Conservation (phyloP, 345 rosid genomes). For the Streptanthus diversifolius region DNA sequence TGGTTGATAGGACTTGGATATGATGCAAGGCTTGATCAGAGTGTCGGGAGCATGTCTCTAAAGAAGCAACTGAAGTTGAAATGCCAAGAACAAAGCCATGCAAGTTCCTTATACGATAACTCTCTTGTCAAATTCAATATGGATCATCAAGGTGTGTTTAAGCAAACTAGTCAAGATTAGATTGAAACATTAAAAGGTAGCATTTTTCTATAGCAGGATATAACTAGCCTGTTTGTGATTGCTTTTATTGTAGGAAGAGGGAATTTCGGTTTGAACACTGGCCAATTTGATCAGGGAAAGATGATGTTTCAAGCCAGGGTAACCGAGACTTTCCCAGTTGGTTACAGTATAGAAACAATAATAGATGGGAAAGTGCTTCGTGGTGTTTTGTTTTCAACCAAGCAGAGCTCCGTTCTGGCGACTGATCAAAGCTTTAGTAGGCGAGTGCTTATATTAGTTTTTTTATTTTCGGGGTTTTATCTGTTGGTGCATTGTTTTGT, state of each 20-base stretch:
- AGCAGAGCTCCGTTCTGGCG: slow-evolving; percentile 37
- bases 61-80: slow-evolving; percentile 90
- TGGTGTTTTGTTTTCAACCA: slow-evolving; percentile 77
- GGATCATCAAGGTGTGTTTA: slow-evolving; percentile 43
- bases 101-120: slow-evolving; percentile 44
- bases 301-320: slow-evolving; percentile 77
- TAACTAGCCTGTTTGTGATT: slow-evolving; percentile 6
- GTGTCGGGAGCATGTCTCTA: slow-evolving; percentile 66
- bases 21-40: slow-evolving; percentile 48
- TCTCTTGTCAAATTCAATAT: slow-evolving; percentile 49
- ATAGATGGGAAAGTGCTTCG: slow-evolving; percentile 86
- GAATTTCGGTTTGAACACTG: slow-evolving; percentile 36
- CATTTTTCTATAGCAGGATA: slow-evolving; percentile 9
- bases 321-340: slow-evolving; percentile 65
- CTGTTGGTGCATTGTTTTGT: slow-evolving; percentile 13
- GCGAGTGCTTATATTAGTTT: slow-evolving; percentile 7
- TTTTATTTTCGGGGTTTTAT: neutral
- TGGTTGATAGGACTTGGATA: slow-evolving; percentile 49
- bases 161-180: slow-evolving; percentile 14
- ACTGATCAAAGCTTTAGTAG: slow-evolving; percentile 25
- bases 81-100: slow-evolving; percentile 73
- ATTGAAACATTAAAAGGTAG: neutral
- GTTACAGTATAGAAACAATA: slow-evolving; percentile 77
- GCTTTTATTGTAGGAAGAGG: slow-evolving; percentile 51
- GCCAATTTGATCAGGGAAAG: slow-evolving; percentile 55